A percentile compares a stretch with the other conserved stretches of the same genome.
Evolutionary conservation across 345 rosid species (phyloP).

Genomic region (Citrus unshiu): DNA sequence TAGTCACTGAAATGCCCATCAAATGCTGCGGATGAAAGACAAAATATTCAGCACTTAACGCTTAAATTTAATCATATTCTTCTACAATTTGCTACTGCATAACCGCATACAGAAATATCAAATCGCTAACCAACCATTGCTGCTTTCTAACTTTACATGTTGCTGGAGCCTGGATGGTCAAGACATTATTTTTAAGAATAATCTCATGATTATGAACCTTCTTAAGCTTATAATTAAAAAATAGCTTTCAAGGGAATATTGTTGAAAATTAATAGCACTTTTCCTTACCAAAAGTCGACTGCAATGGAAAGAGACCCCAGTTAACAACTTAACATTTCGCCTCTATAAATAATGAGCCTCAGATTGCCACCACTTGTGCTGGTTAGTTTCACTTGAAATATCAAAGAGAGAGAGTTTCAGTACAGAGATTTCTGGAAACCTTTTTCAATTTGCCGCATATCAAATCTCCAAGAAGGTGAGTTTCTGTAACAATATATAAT

Average conservation of each 20-base stretch:
- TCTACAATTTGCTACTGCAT: conserved; percentile 13
- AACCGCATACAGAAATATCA: conserved; percentile 1
- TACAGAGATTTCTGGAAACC: background rate
- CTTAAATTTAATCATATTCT: background rate
- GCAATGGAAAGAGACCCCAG: background rate
- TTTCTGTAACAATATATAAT: background rate
- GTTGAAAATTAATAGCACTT: background rate
- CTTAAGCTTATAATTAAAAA: background rate
- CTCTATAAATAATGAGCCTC: background rate
- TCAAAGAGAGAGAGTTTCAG: background rate
- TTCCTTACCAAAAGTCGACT: background rate
- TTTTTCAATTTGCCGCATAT: background rate
- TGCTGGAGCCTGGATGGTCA: conserved; percentile 17
- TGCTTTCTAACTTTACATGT: conserved; percentile 13
- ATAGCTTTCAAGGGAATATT: conserved; percentile 7
- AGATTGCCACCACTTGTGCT: background rate
- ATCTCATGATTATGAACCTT: background rate
- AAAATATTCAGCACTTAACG: background rate
- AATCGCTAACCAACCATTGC: background rate
- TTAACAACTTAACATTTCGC: conserved; percentile 11
- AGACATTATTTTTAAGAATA: conserved; percentile 6
- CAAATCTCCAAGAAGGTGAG: background rate
- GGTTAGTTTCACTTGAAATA: background rate
- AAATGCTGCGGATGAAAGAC: conserved; percentile 1
- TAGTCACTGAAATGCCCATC: background rate